These are phyloP conservation scores for Floccularia luteovirens DNA, from an alignment of 768 basidiomycete genomes.

Conservation along the genomic window DNA sequence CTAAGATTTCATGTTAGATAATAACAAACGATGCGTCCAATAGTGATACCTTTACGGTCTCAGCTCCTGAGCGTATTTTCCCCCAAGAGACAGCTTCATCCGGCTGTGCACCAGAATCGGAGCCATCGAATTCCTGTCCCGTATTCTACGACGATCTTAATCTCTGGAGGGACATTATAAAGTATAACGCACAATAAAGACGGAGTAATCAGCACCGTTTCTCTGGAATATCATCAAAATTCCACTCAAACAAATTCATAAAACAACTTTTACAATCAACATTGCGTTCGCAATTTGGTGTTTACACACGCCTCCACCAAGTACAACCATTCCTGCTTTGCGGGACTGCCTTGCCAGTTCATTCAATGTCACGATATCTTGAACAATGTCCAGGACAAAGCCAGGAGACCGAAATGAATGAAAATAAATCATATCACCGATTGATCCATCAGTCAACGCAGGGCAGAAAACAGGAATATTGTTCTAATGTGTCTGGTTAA, in stretches of 20 bases:
- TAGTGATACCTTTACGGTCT: constrained; percentile 65
- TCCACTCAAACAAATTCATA: neutral
- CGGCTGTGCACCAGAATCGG: constrained; percentile 93
- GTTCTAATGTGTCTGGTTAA: constrained; percentile 55
- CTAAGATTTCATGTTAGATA: constrained; percentile 24
- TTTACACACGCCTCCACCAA: constrained; percentile 98
- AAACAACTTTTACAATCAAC: constrained; percentile 68
- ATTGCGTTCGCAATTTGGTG: constrained; percentile 99
- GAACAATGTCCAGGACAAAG: constrained; percentile 87
- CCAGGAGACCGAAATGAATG: constrained; percentile 89
- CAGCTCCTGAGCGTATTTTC: constrained; percentile 84
- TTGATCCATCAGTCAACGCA: constrained; percentile 93
- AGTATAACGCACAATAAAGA: constrained; percentile 68
- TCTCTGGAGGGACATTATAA: neutral
- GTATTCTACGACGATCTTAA: constrained; percentile 63
- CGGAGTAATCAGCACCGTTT: constrained; percentile 96
- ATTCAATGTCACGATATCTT: constrained; percentile 88
- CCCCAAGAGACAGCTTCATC: constrained; percentile 99
- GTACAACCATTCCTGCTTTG: constrained; percentile 97
- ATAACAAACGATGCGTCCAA: constrained; percentile 5
- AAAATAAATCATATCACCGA: constrained; percentile 99
- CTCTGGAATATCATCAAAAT: constrained; percentile 42
- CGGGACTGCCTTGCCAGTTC: constrained; percentile 80
- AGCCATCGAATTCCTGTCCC: constrained; percentile 98
- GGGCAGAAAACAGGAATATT: constrained; percentile 98